Base-by-base conservation (phyloP, 106 monocot species). In the Alisma plantagoaquatica region DNA sequence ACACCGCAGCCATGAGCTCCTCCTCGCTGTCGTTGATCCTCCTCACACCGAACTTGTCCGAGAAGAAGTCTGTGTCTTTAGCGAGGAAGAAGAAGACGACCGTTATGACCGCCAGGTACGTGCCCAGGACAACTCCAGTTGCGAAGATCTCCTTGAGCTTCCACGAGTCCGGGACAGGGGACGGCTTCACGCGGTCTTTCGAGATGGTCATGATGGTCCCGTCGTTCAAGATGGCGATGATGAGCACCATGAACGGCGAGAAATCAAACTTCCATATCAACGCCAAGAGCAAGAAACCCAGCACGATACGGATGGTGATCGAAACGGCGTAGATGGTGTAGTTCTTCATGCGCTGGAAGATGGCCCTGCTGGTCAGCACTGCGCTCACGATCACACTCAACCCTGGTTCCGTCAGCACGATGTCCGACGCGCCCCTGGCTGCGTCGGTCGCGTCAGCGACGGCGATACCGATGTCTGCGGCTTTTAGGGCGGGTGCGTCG, bases 291-390 rank as follows among this genome's bases (percentile, higher is more conserved):
- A 69, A 2, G 52, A 69, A 69, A 6, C 69, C 69, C 2, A 67
- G 35, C 26, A 67, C 67, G 48, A 67, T 59, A 35, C 67, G 46
- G 47, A 67, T 67, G 56, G 67, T 67, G 67, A 67, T 67, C 21
- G 67, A 67, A 21, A 67, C 67, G 50, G 67, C 67, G 58, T 67
- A 67, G 23, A 67, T 67, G 48, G 67, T 67, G 67, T 67, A 67
- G 49, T 67, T 67, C 67, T 67, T 67, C 67, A 67, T 67, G 33
- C 67, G 31, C 56, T 67, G 67, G 67, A 67, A 67, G 47, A 67
- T 67, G 35, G 67, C 67, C 10, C 67, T 46, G 57, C 67, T 67
- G 15, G 67, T 67, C 15, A 67, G 56, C 15, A 67, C 67, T 8
- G 67, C 67, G 56, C 57, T 49, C 11, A 67, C 56, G 31, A 67